A percentile compares a stretch with the other conserved stretches of the same genome.
Evolutionary conservation across 2,329 filamentous ascomycete genomes (phyloP).

Genomic region (Ophiostoma ips): DNA sequence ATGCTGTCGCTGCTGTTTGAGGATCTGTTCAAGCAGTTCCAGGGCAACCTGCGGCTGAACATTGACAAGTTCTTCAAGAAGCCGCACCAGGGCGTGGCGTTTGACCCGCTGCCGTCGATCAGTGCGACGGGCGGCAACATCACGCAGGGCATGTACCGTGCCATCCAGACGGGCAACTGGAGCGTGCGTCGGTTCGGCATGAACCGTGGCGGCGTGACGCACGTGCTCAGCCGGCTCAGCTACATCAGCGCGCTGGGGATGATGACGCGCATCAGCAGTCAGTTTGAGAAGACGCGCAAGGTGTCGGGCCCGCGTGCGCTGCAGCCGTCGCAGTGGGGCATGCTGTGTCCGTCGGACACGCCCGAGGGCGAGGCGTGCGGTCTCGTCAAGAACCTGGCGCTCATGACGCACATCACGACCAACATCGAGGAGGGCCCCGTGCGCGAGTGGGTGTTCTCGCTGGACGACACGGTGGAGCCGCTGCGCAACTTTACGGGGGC

Average conservation of each 20-base stretch:
- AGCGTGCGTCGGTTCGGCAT: conserved; percentile 96
- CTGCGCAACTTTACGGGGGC: conserved; percentile 58
- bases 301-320: conserved; percentile 90
- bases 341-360: conserved; percentile 94
- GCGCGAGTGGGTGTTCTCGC: conserved; percentile 68
- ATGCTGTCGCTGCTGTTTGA: conserved; percentile 89
- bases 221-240: conserved; percentile 86
- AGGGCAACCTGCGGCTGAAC: conserved; percentile 73
- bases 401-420: conserved; percentile 99
- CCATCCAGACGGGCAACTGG: conserved; percentile 97
- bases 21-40: conserved; percentile 94
- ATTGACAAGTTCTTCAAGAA: conserved; percentile 96
- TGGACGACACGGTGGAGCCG: conserved; percentile 72
- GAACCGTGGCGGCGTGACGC: conserved; percentile 92
- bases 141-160: conserved; percentile 83
- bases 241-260: conserved; percentile 96
- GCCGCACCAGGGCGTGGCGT: conserved; percentile 72
- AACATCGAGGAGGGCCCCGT: conserved; percentile 89
- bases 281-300: conserved; percentile 97
- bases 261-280: conserved; percentile 98
- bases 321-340: conserved; percentile 94
- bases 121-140: conserved; percentile 76
- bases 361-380: conserved; percentile 98
- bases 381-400: conserved; percentile 89
- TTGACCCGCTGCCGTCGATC: conserved; percentile 77